Evolutionary conservation across 768 basidiomycete genomes (phyloP).

Genomic region (Auriscalpium orientale): DNA sequence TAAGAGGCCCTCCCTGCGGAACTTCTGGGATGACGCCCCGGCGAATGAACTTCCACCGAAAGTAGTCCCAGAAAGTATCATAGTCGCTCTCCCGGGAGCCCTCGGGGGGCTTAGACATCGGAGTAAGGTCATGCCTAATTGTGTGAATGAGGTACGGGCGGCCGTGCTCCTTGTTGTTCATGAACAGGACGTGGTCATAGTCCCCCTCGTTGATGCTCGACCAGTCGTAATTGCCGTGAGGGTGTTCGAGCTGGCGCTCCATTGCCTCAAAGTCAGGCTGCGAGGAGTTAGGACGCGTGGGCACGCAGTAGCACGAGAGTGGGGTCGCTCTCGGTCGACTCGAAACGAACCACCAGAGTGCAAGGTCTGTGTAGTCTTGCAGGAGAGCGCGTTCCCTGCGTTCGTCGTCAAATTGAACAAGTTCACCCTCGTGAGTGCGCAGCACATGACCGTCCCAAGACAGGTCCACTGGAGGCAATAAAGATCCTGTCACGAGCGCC

Average conservation of each 20-base stretch:
- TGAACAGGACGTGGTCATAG: conserved; percentile 43
- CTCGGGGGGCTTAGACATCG: conserved; percentile 45
- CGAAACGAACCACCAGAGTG: conserved; percentile 58
- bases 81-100: conserved; percentile 42
- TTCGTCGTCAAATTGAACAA: conserved; percentile 37
- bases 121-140: conserved; percentile 60
- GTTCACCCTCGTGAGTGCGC: conserved; percentile 23
- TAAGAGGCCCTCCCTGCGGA: conserved; percentile 49
- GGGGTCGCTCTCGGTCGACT: conserved; percentile 43
- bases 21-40: conserved; percentile 34
- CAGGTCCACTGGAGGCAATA: conserved; percentile 42
- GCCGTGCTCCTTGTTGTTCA: conserved; percentile 48
- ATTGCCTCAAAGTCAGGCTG: conserved; percentile 56
- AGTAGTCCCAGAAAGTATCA: conserved; percentile 55
- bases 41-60: conserved; percentile 44
- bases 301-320: conserved; percentile 60
- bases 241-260: conserved; percentile 38
- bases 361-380: conserved; percentile 56
- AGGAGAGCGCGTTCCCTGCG: conserved; percentile 42
- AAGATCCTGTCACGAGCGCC: conserved; percentile 62
- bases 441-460: conserved; percentile 30
- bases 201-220: conserved; percentile 38
- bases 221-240: conserved; percentile 52
- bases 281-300: conserved; percentile 37
- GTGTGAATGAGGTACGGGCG: conserved; percentile 47